Conservation (phyloP, 1,139 yeast genomes). For the Wickerhamiella infanticola region DNA sequence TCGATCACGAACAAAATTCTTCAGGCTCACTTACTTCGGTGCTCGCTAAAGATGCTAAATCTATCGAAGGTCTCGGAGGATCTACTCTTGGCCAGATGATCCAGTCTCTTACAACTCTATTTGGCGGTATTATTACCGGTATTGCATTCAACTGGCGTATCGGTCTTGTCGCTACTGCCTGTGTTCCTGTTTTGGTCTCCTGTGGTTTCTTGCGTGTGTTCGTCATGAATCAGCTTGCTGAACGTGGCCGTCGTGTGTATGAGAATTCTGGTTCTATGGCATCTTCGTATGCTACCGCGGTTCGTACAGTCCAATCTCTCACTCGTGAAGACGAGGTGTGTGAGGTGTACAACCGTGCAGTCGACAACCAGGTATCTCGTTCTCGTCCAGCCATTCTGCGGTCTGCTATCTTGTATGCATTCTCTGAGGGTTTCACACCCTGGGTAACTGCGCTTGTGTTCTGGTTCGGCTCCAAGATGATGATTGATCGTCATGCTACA, state of each 20-base stretch:
- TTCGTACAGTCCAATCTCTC: constrained; percentile 25
- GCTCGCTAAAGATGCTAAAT: constrained; percentile 69
- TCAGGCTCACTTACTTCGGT: constrained; percentile 75
- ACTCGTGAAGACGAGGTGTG: constrained; percentile 25
- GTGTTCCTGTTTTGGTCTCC: constrained; percentile 56
- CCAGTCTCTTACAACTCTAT: constrained; percentile 57
- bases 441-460: constrained; percentile 26
- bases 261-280: constrained; percentile 26
- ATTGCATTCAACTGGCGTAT: constrained; percentile 50
- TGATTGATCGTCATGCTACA: constrained; percentile 17
- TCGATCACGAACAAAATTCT: constrained; percentile 43
- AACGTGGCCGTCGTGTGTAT: constrained; percentile 26
- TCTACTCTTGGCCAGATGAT: constrained; percentile 68
- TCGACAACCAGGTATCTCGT: constrained; percentile 19
- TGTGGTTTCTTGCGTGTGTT: constrained; percentile 64
- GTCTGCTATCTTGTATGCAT: constrained; percentile 22
- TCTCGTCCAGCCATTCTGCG: constrained; percentile 19
- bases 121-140: constrained; percentile 58
- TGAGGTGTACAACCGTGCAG: constrained; percentile 17
- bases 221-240: constrained; percentile 61
- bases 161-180: constrained; percentile 43
- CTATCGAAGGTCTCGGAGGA: constrained; percentile 73
- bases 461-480: constrained; percentile 26
- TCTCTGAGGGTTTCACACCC: constrained; percentile 25
- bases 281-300: constrained; percentile 23